A percentile compares a stretch with the other conserved stretches of the same genome.
These are phyloP conservation scores for Paraphoma sp. DNA, from an alignment of 2,329 filamentous ascomycete genomes.

Conservation along the genomic window DNA sequence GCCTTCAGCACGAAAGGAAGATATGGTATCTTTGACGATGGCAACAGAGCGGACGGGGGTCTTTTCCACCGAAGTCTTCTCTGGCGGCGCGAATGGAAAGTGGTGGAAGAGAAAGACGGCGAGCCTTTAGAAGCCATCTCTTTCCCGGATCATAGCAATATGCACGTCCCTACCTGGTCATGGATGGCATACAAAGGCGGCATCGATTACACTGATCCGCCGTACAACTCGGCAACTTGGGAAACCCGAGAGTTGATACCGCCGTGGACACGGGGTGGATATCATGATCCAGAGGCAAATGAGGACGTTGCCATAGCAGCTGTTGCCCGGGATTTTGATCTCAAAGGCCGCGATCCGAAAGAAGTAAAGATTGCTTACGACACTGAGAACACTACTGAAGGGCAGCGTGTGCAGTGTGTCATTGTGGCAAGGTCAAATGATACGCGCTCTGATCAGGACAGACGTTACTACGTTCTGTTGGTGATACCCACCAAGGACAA, in stretches of 20 bases:
- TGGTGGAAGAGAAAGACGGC: background rate
- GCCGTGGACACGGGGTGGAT: constrained; percentile 4
- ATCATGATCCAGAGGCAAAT: background rate
- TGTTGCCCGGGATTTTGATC: constrained; percentile 11
- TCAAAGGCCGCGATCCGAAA: constrained; percentile 7
- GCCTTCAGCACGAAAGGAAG: background rate
- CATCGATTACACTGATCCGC: constrained; percentile 16
- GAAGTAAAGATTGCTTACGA: constrained; percentile 19
- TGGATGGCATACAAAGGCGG: constrained; percentile 24
- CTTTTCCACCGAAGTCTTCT: constrained; percentile 38
- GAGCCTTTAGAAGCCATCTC: constrained; percentile 2
- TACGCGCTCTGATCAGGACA: constrained; percentile 1
- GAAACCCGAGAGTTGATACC: constrained; percentile 5
- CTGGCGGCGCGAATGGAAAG: constrained; percentile 31
- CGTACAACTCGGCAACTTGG: constrained; percentile 5
- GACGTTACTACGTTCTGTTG: constrained; percentile 18
- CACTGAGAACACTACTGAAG: constrained; percentile 10
- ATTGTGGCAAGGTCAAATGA: constrained; percentile 13
- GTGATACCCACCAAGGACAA: constrained; percentile 3
- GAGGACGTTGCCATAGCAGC: constrained; percentile 10
- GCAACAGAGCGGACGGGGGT: constrained; percentile 21
- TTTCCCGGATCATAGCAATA: background rate
- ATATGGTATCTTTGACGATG: constrained; percentile 40
- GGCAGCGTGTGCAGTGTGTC: constrained; percentile 15
- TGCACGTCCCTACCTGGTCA: constrained; percentile 17